These are phyloP conservation scores for Fusarium nodosum DNA, from an alignment of 2,329 filamentous ascomycete species.

Conservation along the genomic window DNA sequence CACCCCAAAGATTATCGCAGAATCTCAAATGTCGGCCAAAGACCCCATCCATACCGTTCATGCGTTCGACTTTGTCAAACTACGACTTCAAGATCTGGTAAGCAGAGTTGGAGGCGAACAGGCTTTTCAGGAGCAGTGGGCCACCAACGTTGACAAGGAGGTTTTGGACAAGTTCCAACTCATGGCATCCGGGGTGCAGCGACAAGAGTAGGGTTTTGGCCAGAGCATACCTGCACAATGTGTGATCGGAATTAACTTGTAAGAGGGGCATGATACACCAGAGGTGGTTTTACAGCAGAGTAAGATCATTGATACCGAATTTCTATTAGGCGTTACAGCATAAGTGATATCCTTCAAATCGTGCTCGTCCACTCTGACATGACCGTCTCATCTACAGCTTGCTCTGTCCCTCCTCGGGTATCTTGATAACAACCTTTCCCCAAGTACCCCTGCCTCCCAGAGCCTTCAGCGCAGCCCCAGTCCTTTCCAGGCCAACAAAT, in stretches of 20 bases:
- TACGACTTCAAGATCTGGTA: slow-evolving; percentile 71
- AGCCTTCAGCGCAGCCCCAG: slow-evolving; percentile 81
- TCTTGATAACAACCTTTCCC: slow-evolving; percentile 94
- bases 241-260: slow-evolving; percentile 4
- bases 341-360: neutral
- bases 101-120: slow-evolving; percentile 72
- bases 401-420: slow-evolving; percentile 75
- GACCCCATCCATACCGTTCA: slow-evolving; percentile 79
- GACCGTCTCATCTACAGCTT: slow-evolving; percentile 60
- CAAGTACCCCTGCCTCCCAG: slow-evolving; percentile 87
- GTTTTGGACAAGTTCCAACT: slow-evolving; percentile 73
- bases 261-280: slow-evolving; percentile 28
- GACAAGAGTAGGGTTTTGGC: slow-evolving; percentile 6
- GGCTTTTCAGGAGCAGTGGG: slow-evolving; percentile 76
- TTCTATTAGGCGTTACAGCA: slow-evolving; percentile 1
- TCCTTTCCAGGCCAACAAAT: slow-evolving; percentile 84
- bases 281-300: slow-evolving; percentile 39
- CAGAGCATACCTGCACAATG: neutral
- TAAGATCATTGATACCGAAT: slow-evolving; percentile 28
- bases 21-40: slow-evolving; percentile 65
- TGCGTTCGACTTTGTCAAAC: slow-evolving; percentile 73
- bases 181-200: slow-evolving; percentile 46
- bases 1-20: slow-evolving; percentile 67
- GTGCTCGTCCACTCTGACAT: neutral
- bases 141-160: slow-evolving; percentile 80